Evolutionary conservation across 495 filamentous ascomycete genomes (phyloP).

Genomic region (Penicillium atrosanguineum): DNA sequence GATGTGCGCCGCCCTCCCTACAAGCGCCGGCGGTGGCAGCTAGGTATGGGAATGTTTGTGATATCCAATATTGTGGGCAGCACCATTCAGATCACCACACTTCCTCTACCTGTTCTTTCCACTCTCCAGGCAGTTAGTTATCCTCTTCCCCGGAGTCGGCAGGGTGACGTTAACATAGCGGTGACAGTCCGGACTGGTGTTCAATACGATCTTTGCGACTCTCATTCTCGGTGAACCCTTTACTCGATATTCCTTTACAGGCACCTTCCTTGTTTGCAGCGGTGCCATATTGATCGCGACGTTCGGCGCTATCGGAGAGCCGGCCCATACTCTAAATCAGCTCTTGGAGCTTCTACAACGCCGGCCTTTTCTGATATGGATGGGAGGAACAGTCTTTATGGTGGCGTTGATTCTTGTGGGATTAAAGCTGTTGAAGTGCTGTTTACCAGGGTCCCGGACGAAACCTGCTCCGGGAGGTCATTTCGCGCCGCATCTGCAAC

Average conservation of each 20-base stretch:
- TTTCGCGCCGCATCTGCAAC: slow-evolving; percentile 43
- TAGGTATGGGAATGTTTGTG: slow-evolving; percentile 97
- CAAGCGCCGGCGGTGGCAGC: slow-evolving; percentile 89
- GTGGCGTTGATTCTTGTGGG: slow-evolving; percentile 64
- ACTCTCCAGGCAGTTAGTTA: slow-evolving; percentile 79
- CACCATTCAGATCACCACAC: slow-evolving; percentile 94
- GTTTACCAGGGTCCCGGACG: slow-evolving; percentile 36
- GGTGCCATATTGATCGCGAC: slow-evolving; percentile 88
- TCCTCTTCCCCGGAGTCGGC: neutral
- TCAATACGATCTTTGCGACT: slow-evolving; percentile 96
- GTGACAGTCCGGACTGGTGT: slow-evolving; percentile 78
- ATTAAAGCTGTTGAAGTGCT: slow-evolving; percentile 55
- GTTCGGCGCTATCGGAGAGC: slow-evolving; percentile 94
- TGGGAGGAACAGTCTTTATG: slow-evolving; percentile 71
- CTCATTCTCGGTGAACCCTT: slow-evolving; percentile 92
- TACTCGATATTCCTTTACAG: slow-evolving; percentile 83
- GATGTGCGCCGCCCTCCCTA: slow-evolving; percentile 82
- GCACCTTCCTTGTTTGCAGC: slow-evolving; percentile 80
- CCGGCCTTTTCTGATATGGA: slow-evolving; percentile 84
- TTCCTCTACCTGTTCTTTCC: slow-evolving; percentile 91
- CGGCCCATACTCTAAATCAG: slow-evolving; percentile 82
- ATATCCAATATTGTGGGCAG: slow-evolving; percentile 91
- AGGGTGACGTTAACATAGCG: slow-evolving; percentile 2
- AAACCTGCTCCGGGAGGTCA: slow-evolving; percentile 30
- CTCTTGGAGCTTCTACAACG: slow-evolving; percentile 73